These are phyloP conservation scores for Lachnellula arida DNA, from an alignment of 2,329 filamentous ascomycete genomes.

Conservation along the genomic window DNA sequence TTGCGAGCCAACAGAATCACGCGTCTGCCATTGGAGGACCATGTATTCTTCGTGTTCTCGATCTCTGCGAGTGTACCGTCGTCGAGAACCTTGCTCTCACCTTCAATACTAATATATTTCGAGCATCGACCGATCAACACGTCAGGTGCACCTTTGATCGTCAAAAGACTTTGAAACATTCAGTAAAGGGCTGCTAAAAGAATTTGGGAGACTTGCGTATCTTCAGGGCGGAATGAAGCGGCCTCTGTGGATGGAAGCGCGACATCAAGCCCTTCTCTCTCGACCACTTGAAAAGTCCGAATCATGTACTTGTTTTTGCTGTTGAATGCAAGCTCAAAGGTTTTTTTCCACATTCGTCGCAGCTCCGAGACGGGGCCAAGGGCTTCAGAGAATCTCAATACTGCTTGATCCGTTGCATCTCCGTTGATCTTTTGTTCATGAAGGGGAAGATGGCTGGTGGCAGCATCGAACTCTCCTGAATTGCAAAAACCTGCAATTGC, in stretches of 20 bases:
- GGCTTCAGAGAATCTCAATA: constrained; percentile 65
- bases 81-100: constrained; percentile 48
- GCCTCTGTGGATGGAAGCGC: constrained; percentile 36
- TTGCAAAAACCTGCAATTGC: constrained; percentile 66
- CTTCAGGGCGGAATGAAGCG: constrained; percentile 20
- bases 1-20: constrained; percentile 65
- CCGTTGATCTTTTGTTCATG: constrained; percentile 62
- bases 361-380: constrained; percentile 57
- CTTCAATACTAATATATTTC: constrained; percentile 51
- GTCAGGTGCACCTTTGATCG: constrained; percentile 77
- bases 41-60: constrained; percentile 59
- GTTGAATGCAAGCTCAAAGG: constrained; percentile 70
- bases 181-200: background rate
- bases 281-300: constrained; percentile 48
- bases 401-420: constrained; percentile 71
- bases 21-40: constrained; percentile 64
- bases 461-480: constrained; percentile 67
- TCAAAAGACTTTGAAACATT: constrained; percentile 43
- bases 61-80: constrained; percentile 41
- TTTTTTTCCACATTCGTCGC: constrained; percentile 58
- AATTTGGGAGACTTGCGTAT: constrained; percentile 21
- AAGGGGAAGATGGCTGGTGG: constrained; percentile 55
- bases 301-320: constrained; percentile 84
- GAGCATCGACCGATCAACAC: constrained; percentile 62
- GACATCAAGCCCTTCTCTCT: constrained; percentile 35